Conservation (phyloP, 2,329 filamentous ascomycete genomes). For the Penicillium sp. region DNA sequence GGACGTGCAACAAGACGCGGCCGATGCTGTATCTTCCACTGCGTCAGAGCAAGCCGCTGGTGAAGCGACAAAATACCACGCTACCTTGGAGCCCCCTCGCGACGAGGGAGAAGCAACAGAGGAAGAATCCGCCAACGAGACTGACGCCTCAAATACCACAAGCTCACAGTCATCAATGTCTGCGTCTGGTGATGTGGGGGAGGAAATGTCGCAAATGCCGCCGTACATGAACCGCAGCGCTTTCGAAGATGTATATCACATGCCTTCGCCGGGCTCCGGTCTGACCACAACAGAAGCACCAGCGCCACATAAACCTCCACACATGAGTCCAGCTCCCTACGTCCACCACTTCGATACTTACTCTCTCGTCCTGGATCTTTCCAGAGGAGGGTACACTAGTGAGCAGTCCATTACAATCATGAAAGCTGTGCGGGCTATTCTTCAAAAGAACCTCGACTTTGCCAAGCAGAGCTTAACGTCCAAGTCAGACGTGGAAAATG, state of each 20-base stretch:
- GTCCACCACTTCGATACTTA: conserved; percentile 97
- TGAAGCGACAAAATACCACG: conserved; percentile 10
- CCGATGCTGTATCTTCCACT: conserved; percentile 10
- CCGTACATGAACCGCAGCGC: conserved; percentile 13
- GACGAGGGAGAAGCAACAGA: conserved; percentile 16
- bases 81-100: conserved; percentile 15
- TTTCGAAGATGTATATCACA: conserved; percentile 39
- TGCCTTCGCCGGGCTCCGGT: conserved; percentile 36
- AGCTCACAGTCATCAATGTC: conserved; percentile 5
- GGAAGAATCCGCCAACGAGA: conserved; percentile 13
- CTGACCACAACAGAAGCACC: conserved; percentile 24
- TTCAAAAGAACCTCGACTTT: conserved; percentile 72
- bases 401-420: conserved; percentile 77
- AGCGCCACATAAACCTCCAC: conserved; percentile 50
- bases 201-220: conserved; percentile 15
- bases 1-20: conserved; percentile 7
- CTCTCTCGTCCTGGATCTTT: conserved; percentile 74
- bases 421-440: conserved; percentile 77
- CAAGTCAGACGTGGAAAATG: conserved; percentile 91
- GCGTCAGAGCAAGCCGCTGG: conserved; percentile 11
- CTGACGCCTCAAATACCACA: conserved; percentile 8
- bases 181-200: conserved; percentile 6
- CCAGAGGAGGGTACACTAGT: conserved; percentile 62
- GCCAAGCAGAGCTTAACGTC: conserved; percentile 76
- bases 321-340: conserved; percentile 65